phyloP scores from a whole-genome alignment of 495 filamentous ascomycete species.

The Apiosordaria backusii region DNA sequence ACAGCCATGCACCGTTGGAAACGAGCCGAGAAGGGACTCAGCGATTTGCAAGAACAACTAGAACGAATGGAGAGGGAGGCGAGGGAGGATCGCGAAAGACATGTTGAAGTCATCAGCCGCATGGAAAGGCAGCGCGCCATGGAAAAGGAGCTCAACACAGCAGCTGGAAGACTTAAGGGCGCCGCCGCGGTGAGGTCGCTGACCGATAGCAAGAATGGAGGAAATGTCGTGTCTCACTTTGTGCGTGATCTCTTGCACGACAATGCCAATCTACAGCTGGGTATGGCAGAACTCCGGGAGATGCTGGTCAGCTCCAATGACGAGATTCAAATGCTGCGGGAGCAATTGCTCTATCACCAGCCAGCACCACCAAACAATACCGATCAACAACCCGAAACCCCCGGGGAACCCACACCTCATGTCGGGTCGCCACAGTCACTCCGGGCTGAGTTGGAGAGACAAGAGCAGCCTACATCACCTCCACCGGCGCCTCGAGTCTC shows the following conservation, averaged over 20 bases:
- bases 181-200: slow-evolving; percentile 64
- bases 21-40: slow-evolving; percentile 70
- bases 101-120: slow-evolving; percentile 73
- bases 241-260: slow-evolving; percentile 94
- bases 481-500: slow-evolving; percentile 40
- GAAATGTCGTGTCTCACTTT: slow-evolving; percentile 80
- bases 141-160: slow-evolving; percentile 67
- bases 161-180: slow-evolving; percentile 72
- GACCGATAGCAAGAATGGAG: slow-evolving; percentile 44
- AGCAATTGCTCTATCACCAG: slow-evolving; percentile 79
- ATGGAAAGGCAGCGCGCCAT: slow-evolving; percentile 78
- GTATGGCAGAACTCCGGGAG: slow-evolving; percentile 84
- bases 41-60: slow-evolving; percentile 75
- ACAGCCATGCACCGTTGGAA: slow-evolving; percentile 78
- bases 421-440: slow-evolving; percentile 44
- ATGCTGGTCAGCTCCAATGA: slow-evolving; percentile 91
- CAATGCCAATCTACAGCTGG: slow-evolving; percentile 87
- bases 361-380: slow-evolving; percentile 38
- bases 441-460: slow-evolving; percentile 64
- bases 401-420: slow-evolving; percentile 17
- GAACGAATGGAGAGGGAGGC: slow-evolving; percentile 86
- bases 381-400: slow-evolving; percentile 27
- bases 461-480: slow-evolving; percentile 35
- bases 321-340: slow-evolving; percentile 80
- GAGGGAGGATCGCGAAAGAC: slow-evolving; percentile 73